A percentile compares a stretch with the other conserved stretches of the same genome.
phyloP scores from a whole-genome alignment of 1,284 basidiomycete genomes.

The Neotropicomus parvogracilis region DNA sequence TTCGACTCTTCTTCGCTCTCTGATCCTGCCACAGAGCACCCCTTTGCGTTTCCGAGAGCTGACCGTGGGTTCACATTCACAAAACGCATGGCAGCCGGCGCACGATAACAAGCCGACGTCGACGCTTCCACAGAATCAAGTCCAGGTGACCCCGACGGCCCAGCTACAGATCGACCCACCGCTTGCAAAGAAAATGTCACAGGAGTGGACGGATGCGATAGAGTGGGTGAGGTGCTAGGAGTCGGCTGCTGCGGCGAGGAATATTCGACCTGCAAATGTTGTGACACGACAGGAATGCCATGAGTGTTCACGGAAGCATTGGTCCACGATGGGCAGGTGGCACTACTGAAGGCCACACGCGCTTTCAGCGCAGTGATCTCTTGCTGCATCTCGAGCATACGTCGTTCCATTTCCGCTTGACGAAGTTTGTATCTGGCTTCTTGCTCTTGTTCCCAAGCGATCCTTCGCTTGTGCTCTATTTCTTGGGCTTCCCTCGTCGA shows the following conservation, averaged over 20 bases:
- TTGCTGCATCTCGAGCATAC: conserved; percentile 53
- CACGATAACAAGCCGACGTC: conserved; percentile 3
- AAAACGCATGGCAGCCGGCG: conserved; percentile 21
- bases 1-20: conserved; percentile 39
- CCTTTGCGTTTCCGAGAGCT: conserved; percentile 27
- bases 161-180: conserved; percentile 1
- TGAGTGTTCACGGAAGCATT: conserved; percentile 5
- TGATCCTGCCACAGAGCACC: conserved; percentile 33
- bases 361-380: conserved; percentile 53
- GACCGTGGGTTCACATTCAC: conserved; percentile 22
- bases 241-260: conserved; percentile 31
- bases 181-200: conserved; percentile 3
- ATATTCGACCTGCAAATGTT: conserved; percentile 16
- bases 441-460: conserved; percentile 66
- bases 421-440: conserved; percentile 53
- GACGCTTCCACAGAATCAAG: conserved; percentile 11
- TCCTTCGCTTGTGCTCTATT: conserved; percentile 51
- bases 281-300: background rate
- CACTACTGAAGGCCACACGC: conserved; percentile 34
- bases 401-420: conserved; percentile 57
- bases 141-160: conserved; percentile 1
- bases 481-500: conserved; percentile 56
- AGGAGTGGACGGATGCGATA: conserved; percentile 29
- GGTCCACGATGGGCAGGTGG: conserved; percentile 14
- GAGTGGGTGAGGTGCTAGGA: conserved; percentile 31